Evolutionary conservation across 169 alveolate species (phyloP), one percentile per base, ranked within the genome.

Genomic region (Plasmodium fragile): DNA sequence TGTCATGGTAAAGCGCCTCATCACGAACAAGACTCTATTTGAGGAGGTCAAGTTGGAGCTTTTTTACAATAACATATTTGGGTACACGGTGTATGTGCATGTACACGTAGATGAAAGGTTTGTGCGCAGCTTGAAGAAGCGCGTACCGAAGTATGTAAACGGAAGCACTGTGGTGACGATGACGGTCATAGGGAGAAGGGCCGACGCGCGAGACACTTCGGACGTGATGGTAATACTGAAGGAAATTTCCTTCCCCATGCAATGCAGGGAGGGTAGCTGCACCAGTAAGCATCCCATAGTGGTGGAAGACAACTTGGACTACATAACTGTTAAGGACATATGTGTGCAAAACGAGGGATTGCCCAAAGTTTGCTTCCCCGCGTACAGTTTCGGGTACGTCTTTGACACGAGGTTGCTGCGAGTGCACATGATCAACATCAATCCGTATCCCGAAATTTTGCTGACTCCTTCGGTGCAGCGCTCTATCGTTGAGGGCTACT

Each of bases 401-500:
- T 91, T 91, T 52, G 94, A 91, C 32, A 79, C 87, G 41, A 59
- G 94, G 55, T 81, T 91, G 39, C 73, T 91, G 18, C 45, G 91
- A 53, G 84, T 91, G 36, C 91, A 89, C 32, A 79, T 11, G 77
- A 22, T 89, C 69, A 79, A 25, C 71, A 70, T 91, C 25, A 91
- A 91, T 41, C 94, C 94, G 10, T 91, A 91, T 49, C 94, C 94
- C 39, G 92, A 79, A 81, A 11, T 49, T 30, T 30, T 80, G 45
- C 59, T 79, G 39, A 71, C 82, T 1, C 36, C 6, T 25, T 71
- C 34, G 0, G 70, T 73, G 16, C 81, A 75, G 39, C n/a, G 39
- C 28, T 32, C 41, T n/a, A 91, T 91, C 49, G 49, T 71, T 10
- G 92, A 91, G 65, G 49, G 25, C 13, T 7, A 16, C 32, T 79